phyloP scores from a whole-genome alignment of 2,329 filamentous ascomycete species.

The Sarocladium oryzae region DNA sequence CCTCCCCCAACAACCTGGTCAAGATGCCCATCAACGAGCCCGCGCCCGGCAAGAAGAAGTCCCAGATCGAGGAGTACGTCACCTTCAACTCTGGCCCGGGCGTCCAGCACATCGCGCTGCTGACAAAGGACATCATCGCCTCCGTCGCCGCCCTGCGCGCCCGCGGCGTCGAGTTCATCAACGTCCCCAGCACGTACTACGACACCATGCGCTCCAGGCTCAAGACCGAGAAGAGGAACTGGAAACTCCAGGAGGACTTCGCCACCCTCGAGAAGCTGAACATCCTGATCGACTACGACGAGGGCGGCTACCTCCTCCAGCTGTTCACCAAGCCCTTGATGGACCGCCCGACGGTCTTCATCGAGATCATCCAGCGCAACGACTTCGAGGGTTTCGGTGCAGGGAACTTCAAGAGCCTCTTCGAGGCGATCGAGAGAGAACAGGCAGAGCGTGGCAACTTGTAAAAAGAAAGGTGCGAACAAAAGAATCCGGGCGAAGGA shows the following conservation, averaged over 20 bases:
- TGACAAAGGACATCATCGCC: slow-evolving; percentile 71
- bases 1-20: slow-evolving; percentile 73
- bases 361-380: slow-evolving; percentile 92
- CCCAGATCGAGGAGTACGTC: slow-evolving; percentile 91
- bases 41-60: slow-evolving; percentile 80
- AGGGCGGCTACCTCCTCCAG: slow-evolving; percentile 75
- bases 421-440: slow-evolving; percentile 92
- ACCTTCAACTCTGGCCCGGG: slow-evolving; percentile 85
- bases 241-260: slow-evolving; percentile 71
- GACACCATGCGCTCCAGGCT: slow-evolving; percentile 67
- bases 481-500: no score
- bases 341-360: slow-evolving; percentile 91
- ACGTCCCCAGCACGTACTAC: slow-evolving; percentile 83
- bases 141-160: slow-evolving; percentile 72
- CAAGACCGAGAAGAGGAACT: slow-evolving; percentile 52
- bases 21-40: slow-evolving; percentile 99
- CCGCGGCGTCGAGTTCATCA: slow-evolving; percentile 90
- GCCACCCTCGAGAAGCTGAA: slow-evolving; percentile 69
- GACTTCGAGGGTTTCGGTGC: slow-evolving; percentile 90
- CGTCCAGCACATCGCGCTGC: slow-evolving; percentile 88
- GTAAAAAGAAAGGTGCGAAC: slow-evolving; percentile 29
- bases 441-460: slow-evolving; percentile 82
- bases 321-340: slow-evolving; percentile 82
- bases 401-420: slow-evolving; percentile 91
- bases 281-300: slow-evolving; percentile 93